Evolutionary conservation across 2,329 filamentous ascomycete species (phyloP), one percentile per base, ranked within the genome.

Genomic region (Aspergillus brunneoviolaceus): DNA sequence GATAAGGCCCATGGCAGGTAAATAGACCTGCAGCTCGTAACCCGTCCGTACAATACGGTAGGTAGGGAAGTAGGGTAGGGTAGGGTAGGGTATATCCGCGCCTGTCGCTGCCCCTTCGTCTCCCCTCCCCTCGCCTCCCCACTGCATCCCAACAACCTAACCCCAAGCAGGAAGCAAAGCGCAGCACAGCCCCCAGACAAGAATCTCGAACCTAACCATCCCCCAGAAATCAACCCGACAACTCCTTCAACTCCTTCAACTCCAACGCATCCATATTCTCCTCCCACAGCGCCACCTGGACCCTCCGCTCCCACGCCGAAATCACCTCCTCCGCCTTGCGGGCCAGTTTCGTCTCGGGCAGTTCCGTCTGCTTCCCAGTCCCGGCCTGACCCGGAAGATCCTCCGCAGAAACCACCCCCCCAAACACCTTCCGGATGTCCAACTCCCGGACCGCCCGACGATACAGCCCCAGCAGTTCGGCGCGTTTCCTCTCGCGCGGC

Each of bases 381-480:
- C 27, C 27, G 7, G 7, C 59, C 51, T 25, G 57, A 57, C 51
- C 55, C 55, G 9, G 49, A 51, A 16, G 6, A 31, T 64, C 63
- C 2, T 60, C 50, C 10, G 52, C 58, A 12, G 53, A 65, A 16
- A 60, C 66, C 14, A 68, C 25, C 7, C 64, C 69, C 27, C 81
- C 84, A 73, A 94, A 91, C 29, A 96, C 78, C 49, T 77, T 79
- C 68, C 84, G 80, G 14, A 88, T 82, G 47, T 80, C 80, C 55
- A 95, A 75, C 53, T 91, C 89, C 45, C 74, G 74, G 14, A 79
- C 77, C 2, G 89, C 89, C 5, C 68, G 63, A 12, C 70, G 68
- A 52, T 76, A 76, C 12, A 79, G 63, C 39, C 72, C 69, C 10
- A 70, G 64, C 2, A 75, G 45, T 52, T 63, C 65, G 57, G 75